Base-by-base conservation (phyloP, 148 eudicot genomes). In the Amaranthus cruentus region DNA sequence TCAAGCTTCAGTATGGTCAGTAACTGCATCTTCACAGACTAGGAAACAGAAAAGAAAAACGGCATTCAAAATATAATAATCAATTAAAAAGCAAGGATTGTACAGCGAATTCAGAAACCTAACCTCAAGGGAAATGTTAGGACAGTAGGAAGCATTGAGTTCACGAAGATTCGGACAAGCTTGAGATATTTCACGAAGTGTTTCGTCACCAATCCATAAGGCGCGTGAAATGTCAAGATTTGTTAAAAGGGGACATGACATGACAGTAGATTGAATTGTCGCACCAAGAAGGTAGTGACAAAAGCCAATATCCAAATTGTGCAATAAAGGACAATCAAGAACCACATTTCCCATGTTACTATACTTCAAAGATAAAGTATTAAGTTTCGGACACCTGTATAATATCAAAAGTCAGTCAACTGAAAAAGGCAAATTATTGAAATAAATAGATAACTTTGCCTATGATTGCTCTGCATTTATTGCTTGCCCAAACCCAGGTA, bases 281-380 rank as follows among this genome's bases (percentile, higher is more conserved):
- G 93, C 87, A 87, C 91, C 98, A 57, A 91, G 86, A 81, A 95
- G 90, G 90, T 95, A 91, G 89, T 95, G 97, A 83, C 98, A 95
- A 73, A 97, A 90, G 18, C 92, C 93, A 51, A 95, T 90, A 79
- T 95, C 96, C 66, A 95, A 90, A 58, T 88, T 91, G 60, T 69
- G 87, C 83, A 95, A 74, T 81, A 90, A 87, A 72, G 97, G 98
- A 80, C 98, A 95, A 85, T 81, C 89, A 71, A 95, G 96, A 78
- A 76, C 90, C 49, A 88, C 96, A 80, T 88, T 91, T 62, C 89
- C 96, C 98, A 95, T 90, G 79, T 87, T 86, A 81, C 96, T 91
- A 61, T 96, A 90, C 83, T 91, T 95, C 82, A 95, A 84, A 55
- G 97, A 91, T 83, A 95, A 75, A 66, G 87, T 84, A 68, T 81